phyloP scores from a whole-genome alignment of 2,329 filamentous ascomycete genomes.

The Cladosporium sp. region DNA sequence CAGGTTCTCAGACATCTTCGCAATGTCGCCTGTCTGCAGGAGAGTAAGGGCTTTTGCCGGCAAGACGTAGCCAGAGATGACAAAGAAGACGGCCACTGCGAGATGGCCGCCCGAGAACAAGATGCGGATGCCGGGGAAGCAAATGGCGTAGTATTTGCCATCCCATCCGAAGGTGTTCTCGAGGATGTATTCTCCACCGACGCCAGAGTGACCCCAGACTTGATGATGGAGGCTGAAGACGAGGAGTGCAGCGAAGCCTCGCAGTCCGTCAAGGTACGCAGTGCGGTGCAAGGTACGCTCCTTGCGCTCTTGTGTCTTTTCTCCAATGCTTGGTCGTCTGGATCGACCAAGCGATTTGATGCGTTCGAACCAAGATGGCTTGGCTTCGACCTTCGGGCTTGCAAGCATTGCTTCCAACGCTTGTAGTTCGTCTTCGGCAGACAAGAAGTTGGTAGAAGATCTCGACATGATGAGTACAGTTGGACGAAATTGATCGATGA shows the following conservation, averaged over 20 bases:
- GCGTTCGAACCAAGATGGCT: not conserved
- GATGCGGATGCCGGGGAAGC: conserved; percentile 59
- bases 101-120: conserved; percentile 64
- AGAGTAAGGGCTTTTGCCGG: conserved; percentile 47
- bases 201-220: conserved; percentile 54
- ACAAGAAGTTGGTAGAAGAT: not conserved
- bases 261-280: conserved; percentile 65
- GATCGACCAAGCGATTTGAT: not conserved
- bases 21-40: conserved; percentile 45
- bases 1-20: conserved; percentile 44
- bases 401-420: conserved; percentile 16
- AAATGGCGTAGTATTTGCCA: conserved; percentile 50
- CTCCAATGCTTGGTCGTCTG: conserved; percentile 33
- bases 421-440: not conserved
- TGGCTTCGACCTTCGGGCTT: not conserved
- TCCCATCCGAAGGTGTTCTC: conserved; percentile 57
- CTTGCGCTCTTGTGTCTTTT: conserved; percentile 6
- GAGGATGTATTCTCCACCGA: conserved; percentile 42
- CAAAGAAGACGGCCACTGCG: conserved; percentile 56
- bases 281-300: conserved; percentile 46
- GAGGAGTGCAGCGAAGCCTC: conserved; percentile 66
- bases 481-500: not conserved
- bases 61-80: conserved; percentile 55
- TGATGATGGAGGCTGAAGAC: conserved; percentile 65
- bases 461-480: not conserved